phyloP scores from a whole-genome alignment of 2,329 filamentous ascomycete genomes.

The Phyllosticta ampelicida region DNA sequence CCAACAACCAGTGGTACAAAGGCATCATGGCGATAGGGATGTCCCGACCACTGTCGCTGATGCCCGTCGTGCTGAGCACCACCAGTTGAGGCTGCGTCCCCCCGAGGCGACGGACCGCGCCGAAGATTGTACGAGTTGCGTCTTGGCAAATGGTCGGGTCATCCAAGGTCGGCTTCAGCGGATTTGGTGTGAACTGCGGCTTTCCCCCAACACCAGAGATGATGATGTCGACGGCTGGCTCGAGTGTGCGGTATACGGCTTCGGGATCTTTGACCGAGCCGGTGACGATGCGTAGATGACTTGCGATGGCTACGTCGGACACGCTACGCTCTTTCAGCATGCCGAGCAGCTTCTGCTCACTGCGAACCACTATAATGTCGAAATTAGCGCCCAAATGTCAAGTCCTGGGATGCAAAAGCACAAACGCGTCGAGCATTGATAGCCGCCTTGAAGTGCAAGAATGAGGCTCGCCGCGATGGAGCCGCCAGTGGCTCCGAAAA shows the following conservation, averaged over 20 bases:
- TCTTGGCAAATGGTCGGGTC: slow-evolving; percentile 27
- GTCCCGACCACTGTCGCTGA: slow-evolving; percentile 23
- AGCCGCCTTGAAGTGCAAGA: slow-evolving; percentile 33
- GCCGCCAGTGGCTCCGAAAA: slow-evolving; percentile 44
- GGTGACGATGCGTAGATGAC: slow-evolving; percentile 37
- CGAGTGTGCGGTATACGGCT: slow-evolving; percentile 13
- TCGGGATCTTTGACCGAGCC: slow-evolving; percentile 35
- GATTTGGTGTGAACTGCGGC: slow-evolving; percentile 17
- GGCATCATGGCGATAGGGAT: slow-evolving; percentile 23
- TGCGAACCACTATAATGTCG: slow-evolving; percentile 31
- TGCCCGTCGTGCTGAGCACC: slow-evolving; percentile 29
- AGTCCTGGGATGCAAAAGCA: slow-evolving; percentile 1
- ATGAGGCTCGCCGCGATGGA: slow-evolving; percentile 35
- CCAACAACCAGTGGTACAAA: slow-evolving; percentile 27
- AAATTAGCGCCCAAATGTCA: background rate
- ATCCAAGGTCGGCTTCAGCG: slow-evolving; percentile 19
- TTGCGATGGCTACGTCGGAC: slow-evolving; percentile 22
- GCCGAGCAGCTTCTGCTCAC: slow-evolving; percentile 37
- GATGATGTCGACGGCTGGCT: slow-evolving; percentile 31
- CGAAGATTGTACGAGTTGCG: slow-evolving; percentile 21
- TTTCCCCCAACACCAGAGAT: slow-evolving; percentile 37
- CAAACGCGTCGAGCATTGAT: slow-evolving; percentile 33
- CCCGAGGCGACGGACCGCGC: slow-evolving; percentile 17
- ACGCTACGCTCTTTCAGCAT: slow-evolving; percentile 34
- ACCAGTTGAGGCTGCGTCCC: slow-evolving; percentile 15